Conservation (phyloP, 208 protist genomes). For the Trypanosoma avium region DNA sequence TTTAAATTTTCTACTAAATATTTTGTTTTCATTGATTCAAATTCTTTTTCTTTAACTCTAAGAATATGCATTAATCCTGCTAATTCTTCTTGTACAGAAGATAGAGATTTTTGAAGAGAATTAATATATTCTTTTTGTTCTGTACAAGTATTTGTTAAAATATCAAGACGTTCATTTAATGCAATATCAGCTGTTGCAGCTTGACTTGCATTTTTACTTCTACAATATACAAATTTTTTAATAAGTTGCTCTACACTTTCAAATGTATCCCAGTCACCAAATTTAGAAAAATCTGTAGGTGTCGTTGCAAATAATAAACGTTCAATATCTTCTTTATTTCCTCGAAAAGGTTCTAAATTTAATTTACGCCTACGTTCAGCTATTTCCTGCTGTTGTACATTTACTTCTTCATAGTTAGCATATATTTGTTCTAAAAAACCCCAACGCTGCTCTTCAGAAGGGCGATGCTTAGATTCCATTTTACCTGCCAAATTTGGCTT, state of each 20-base stretch:
- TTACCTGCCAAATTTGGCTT: background rate
- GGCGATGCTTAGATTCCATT: background rate
- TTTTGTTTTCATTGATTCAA: slow-evolving; percentile 40
- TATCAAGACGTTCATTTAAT: slow-evolving; percentile 25
- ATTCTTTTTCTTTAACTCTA: slow-evolving; percentile 49
- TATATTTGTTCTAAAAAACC: slow-evolving; percentile 70
- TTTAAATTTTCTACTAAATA: slow-evolving; percentile 45
- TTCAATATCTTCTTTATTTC: slow-evolving; percentile 67
- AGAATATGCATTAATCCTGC: slow-evolving; percentile 52
- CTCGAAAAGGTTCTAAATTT: slow-evolving; percentile 50
- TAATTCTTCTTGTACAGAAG: slow-evolving; percentile 47
- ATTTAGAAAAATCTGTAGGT: background rate
- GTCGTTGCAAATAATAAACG: slow-evolving; percentile 39
- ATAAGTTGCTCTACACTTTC: slow-evolving; percentile 63
- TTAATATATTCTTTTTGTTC: slow-evolving; percentile 33
- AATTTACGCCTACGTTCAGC: slow-evolving; percentile 49
- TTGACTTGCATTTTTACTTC: slow-evolving; percentile 19
- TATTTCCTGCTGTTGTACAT: slow-evolving; percentile 60
- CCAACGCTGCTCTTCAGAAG: slow-evolving; percentile 49
- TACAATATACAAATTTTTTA: slow-evolving; percentile 70
- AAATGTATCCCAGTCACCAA: slow-evolving; percentile 82
- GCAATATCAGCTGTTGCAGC: background rate
- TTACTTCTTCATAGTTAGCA: slow-evolving; percentile 67
- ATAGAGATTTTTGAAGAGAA: slow-evolving; percentile 23
- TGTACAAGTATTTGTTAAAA: slow-evolving; percentile 7